These are phyloP conservation scores for Mycena venus DNA, from an alignment of 768 basidiomycete species.

Conservation along the genomic window DNA sequence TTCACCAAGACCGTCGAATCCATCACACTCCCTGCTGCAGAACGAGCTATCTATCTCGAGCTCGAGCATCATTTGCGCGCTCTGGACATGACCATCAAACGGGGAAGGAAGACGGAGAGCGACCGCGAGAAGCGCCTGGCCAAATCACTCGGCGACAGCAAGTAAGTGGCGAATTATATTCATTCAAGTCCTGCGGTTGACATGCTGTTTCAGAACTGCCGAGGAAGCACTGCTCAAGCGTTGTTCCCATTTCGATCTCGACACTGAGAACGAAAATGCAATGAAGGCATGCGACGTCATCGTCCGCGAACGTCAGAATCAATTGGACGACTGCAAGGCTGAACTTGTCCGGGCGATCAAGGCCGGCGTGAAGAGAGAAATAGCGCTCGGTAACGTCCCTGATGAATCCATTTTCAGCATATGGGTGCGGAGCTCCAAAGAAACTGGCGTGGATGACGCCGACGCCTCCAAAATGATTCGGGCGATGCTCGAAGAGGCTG, in stretches of 20 bases:
- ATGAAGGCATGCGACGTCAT: constrained; percentile 96
- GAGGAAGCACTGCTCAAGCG: constrained; percentile 95
- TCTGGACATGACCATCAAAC: constrained; percentile 86
- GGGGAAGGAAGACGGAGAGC: constrained; percentile 76
- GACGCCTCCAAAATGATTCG: constrained; percentile 77
- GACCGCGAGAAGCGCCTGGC: constrained; percentile 92
- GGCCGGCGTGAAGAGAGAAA: constrained; percentile 77
- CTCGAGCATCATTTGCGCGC: constrained; percentile 94
- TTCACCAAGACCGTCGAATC: constrained; percentile 73
- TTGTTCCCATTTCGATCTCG: constrained; percentile 94
- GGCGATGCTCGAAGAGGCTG: constrained; percentile 72
- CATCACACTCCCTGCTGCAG: constrained; percentile 89
- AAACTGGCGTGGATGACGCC: constrained; percentile 82
- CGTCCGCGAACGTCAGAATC: constrained; percentile 82
- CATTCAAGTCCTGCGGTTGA: background rate
- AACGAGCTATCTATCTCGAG: constrained; percentile 94
- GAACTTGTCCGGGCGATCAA: constrained; percentile 79
- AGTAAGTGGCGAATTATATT: constrained; percentile 59
- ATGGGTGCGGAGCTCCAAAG: constrained; percentile 76
- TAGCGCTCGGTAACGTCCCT: constrained; percentile 69
- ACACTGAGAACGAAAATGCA: constrained; percentile 78
- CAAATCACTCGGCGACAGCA: constrained; percentile 90
- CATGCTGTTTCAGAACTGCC: constrained; percentile 68
- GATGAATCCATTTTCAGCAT: constrained; percentile 87
- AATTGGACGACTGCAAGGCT: constrained; percentile 82